Conservation (phyloP, 2,329 filamentous ascomycete genomes). For the Colletotrichum tropicale region DNA sequence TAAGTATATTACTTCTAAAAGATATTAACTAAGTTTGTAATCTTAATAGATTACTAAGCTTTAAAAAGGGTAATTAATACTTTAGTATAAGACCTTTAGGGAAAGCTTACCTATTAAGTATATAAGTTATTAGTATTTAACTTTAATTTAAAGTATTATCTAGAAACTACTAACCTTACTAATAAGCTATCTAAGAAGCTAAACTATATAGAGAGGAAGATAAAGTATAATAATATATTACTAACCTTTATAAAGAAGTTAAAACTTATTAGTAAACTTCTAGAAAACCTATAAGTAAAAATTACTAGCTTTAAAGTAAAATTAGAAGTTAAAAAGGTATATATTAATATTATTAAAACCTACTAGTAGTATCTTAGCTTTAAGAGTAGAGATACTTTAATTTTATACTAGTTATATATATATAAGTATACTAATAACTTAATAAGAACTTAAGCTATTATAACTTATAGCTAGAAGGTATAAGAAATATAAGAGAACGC, state of each 20-base stretch:
- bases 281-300: background rate
- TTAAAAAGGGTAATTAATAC: background rate
- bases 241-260: background rate
- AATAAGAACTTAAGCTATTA: background rate
- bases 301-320: background rate
- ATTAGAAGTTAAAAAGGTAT: background rate
- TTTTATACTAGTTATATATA: background rate
- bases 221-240: background rate
- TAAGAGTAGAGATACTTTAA: background rate
- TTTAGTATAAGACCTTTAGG: background rate
- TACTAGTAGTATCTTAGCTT: background rate
- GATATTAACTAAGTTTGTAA: background rate
- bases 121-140: background rate
- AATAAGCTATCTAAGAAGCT: background rate
- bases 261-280: background rate
- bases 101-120: background rate
- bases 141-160: background rate
- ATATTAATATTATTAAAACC: background rate
- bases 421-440: background rate
- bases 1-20: background rate
- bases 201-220: background rate
- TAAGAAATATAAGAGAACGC: accelerated
- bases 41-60: background rate
- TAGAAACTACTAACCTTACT: background rate
- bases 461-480: background rate